Evolutionary conservation across 2,329 filamentous ascomycete species (phyloP).

Genomic region (Hypocreales sp.): DNA sequence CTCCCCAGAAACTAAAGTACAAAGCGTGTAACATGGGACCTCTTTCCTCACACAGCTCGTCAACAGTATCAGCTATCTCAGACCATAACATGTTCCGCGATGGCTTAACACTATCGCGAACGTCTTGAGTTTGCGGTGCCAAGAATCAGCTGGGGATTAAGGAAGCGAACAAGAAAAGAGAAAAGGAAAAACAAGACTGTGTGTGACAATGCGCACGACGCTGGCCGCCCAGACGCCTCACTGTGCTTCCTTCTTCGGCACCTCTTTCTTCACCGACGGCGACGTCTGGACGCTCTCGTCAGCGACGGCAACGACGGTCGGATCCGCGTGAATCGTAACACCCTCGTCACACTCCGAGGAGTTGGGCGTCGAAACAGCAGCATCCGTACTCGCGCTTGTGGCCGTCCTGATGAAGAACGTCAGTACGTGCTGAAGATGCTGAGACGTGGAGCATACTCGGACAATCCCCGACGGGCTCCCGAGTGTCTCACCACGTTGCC

Average conservation of each 20-base stretch:
- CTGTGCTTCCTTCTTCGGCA: slow-evolving; percentile 13
- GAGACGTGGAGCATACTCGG: slow-evolving; percentile 18
- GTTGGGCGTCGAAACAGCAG: slow-evolving; percentile 21
- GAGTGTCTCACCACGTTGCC: slow-evolving; percentile 12
- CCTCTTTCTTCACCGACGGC: slow-evolving; percentile 27
- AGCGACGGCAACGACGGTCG: slow-evolving; percentile 21
- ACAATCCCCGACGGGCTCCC: slow-evolving; percentile 16
- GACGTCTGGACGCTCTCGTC: slow-evolving; percentile 31
- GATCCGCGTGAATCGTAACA: slow-evolving; percentile 37
- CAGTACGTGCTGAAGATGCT: slow-evolving; percentile 14
- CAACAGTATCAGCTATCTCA: slow-evolving; percentile 18
- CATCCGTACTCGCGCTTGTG: slow-evolving; percentile 23
- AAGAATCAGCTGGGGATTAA: slow-evolving; percentile 4
- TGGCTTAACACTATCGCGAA: slow-evolving; percentile 12
- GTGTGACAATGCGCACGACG: slow-evolving; percentile 1
- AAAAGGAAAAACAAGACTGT: neutral
- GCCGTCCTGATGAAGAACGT: slow-evolving; percentile 18
- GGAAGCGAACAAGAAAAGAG: neutral
- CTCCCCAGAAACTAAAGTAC: slow-evolving; percentile 20
- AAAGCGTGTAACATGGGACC: neutral
- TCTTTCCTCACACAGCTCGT: slow-evolving; percentile 11
- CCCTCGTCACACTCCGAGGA: slow-evolving; percentile 37
- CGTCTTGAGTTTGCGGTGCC: slow-evolving; percentile 8
- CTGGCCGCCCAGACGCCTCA: slow-evolving; percentile 1
- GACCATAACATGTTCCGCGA: slow-evolving; percentile 20